A percentile compares a stretch with the other conserved stretches of the same genome.
phyloP scores from a whole-genome alignment of 371 early-diverging fungal species.

The Blakeslea trispora region DNA sequence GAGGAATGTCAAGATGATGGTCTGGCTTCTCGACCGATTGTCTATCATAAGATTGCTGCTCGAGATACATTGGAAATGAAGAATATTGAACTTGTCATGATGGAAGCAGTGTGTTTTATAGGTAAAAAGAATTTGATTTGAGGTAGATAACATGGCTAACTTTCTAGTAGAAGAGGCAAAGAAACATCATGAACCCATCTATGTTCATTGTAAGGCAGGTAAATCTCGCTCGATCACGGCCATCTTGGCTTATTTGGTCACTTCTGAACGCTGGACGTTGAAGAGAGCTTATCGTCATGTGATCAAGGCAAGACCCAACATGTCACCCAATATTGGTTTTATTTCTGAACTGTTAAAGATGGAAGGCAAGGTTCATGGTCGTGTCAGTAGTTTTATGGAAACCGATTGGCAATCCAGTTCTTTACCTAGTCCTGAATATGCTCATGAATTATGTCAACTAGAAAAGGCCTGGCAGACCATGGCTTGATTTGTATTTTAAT shows the following conservation, averaged over 20 bases:
- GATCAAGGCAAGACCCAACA: slow-evolving; percentile 66
- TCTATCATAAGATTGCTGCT: slow-evolving; percentile 60
- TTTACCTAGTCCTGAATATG: slow-evolving; percentile 23
- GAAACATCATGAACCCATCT: slow-evolving; percentile 60
- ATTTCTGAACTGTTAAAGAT: slow-evolving; percentile 74
- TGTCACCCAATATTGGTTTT: slow-evolving; percentile 87
- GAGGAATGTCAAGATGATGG: slow-evolving; percentile 62
- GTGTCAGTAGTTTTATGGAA: slow-evolving; percentile 46
- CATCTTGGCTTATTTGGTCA: slow-evolving; percentile 76
- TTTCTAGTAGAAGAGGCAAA: slow-evolving; percentile 43
- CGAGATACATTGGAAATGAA: slow-evolving; percentile 66
- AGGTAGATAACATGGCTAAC: slow-evolving; percentile 5
- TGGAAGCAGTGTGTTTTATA: slow-evolving; percentile 61
- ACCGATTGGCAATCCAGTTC: slow-evolving; percentile 40
- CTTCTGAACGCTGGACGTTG: slow-evolving; percentile 67
- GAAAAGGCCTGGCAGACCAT: slow-evolving; percentile 21
- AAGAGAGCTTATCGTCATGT: slow-evolving; percentile 77
- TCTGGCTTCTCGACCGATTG: slow-evolving; percentile 19
- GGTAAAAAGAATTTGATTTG: slow-evolving; percentile 38
- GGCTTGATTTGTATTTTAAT: no score
- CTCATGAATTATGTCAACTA: slow-evolving; percentile 19
- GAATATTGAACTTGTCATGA: slow-evolving; percentile 60
- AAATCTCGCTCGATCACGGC: slow-evolving; percentile 81
- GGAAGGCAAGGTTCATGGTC: slow-evolving; percentile 67
- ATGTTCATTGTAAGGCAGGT: slow-evolving; percentile 89